Evolutionary conservation across 108 stramenopile species (phyloP).

Genomic region (Schizochytrium sp.): DNA sequence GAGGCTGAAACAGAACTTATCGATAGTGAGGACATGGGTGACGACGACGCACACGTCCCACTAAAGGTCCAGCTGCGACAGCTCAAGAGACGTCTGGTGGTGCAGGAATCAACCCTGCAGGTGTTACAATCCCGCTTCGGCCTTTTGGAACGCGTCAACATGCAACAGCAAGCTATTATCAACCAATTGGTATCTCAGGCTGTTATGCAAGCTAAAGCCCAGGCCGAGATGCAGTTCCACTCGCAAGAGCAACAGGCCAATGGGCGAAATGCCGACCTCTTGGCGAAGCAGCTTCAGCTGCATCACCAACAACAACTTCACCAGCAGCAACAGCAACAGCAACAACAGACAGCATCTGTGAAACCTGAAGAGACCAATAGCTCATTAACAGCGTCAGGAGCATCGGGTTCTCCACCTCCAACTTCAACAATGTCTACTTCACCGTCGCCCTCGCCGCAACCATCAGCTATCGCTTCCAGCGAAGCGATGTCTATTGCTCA

Average conservation of each 20-base stretch:
- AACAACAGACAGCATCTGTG: neutral
- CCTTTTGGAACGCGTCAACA: constrained; percentile 40
- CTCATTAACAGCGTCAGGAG: neutral
- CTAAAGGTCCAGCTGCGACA: constrained; percentile 27
- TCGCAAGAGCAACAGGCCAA: neutral
- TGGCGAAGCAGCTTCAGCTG: neutral
- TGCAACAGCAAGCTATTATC: constrained; percentile 30
- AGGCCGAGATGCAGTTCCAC: constrained; percentile 8
- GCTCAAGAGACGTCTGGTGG: constrained; percentile 4
- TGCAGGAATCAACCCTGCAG: constrained; percentile 43
- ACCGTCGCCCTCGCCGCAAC: neutral
- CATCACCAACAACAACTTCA: neutral
- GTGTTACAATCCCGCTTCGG: constrained; percentile 18
- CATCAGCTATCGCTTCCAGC: neutral
- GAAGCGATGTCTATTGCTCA: neutral
- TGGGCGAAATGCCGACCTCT: neutral
- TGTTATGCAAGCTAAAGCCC: constrained; percentile 20
- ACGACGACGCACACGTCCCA: constrained; percentile 30
- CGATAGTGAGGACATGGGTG: neutral
- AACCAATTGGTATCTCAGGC: constrained; percentile 19
- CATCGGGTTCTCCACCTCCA: neutral
- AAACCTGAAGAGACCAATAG: neutral
- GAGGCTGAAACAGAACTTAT: constrained; percentile 27
- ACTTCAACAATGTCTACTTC: neutral
- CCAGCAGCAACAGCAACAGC: neutral